Evolutionary conservation across 2,329 filamentous ascomycete genomes (phyloP).

Genomic region (Colletotrichum sp.): DNA sequence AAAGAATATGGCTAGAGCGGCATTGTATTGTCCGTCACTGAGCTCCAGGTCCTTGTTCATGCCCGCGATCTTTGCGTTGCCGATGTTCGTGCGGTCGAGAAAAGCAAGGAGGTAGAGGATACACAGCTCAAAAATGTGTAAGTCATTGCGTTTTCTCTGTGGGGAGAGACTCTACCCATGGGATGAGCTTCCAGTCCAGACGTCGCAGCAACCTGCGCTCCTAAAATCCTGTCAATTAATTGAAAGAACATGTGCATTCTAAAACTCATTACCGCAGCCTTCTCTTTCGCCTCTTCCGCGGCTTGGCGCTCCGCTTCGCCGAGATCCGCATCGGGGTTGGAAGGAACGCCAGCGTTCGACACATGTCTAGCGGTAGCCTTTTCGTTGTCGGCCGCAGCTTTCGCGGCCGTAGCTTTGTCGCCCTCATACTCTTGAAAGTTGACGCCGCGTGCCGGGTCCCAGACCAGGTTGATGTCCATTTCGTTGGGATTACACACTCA

Average conservation of each 20-base stretch:
- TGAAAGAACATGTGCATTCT: too few relatives aligned
- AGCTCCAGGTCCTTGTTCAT: conserved; percentile 44
- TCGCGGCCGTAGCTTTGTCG: background rate
- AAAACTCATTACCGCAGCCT: background rate
- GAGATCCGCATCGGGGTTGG: accelerated
- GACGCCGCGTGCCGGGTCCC: background rate
- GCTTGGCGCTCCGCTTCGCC: background rate
- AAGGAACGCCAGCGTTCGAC: background rate
- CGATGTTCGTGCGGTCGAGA: conserved; percentile 57
- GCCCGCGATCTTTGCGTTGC: conserved; percentile 54
- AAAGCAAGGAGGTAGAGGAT: conserved; percentile 69
- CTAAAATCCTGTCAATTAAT: background rate
- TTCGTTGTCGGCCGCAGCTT: background rate
- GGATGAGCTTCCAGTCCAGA: conserved; percentile 1
- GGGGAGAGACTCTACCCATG: background rate
- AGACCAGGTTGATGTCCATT: background rate
- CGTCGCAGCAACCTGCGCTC: background rate
- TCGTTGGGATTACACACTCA: background rate
- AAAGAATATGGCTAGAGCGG: conserved; percentile 68
- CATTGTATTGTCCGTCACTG: conserved; percentile 63
- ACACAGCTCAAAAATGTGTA: background rate
- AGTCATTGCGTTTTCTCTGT: background rate
- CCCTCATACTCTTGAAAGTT: background rate
- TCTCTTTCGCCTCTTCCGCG: background rate
- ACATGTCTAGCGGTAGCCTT: background rate